Percentiles rank a stretch among this genome's conserved stretches.
These are phyloP conservation scores for Metschnikowia picachoensis DNA, from an alignment of 805 yeast species.

Conservation along the genomic window DNA sequence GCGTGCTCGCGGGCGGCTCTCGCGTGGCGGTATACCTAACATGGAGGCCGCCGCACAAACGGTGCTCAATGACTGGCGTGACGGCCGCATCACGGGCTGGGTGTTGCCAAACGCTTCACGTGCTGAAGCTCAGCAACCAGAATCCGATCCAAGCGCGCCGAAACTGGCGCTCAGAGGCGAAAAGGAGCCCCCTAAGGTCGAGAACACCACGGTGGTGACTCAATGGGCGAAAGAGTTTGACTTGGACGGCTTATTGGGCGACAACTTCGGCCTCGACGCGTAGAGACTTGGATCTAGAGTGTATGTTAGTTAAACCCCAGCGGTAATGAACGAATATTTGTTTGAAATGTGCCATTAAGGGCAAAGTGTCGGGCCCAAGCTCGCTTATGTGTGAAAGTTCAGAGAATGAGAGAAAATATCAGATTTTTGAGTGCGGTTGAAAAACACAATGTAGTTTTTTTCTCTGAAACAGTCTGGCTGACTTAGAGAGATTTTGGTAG, in stretches of 20 bases:
- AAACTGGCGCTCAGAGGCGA: slow-evolving; percentile 40
- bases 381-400: no score
- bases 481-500: no score
- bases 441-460: no score
- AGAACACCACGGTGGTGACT: slow-evolving; percentile 74
- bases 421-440: no score
- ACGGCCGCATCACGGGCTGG: slow-evolving; percentile 93
- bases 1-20: slow-evolving; percentile 85
- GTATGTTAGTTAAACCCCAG: no score
- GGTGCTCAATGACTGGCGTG: slow-evolving; percentile 93
- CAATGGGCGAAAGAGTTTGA: slow-evolving; percentile 95
- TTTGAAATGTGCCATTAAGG: no score
- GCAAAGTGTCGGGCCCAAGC: no score
- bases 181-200: slow-evolving; percentile 47
- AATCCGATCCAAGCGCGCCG: slow-evolving; percentile 28
- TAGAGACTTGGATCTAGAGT: not conserved
- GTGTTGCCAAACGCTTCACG: slow-evolving; percentile 61
- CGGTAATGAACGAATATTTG: no score
- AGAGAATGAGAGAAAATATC: no score
- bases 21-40: slow-evolving; percentile 92
- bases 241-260: slow-evolving; percentile 71
- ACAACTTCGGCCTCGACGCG: slow-evolving; percentile 34
- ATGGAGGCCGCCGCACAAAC: slow-evolving; percentile 77
- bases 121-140: slow-evolving; percentile 26
- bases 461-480: no score